Conservation (phyloP, 192 early-diverging fungal species). For the Geranomyces michiganensis region DNA sequence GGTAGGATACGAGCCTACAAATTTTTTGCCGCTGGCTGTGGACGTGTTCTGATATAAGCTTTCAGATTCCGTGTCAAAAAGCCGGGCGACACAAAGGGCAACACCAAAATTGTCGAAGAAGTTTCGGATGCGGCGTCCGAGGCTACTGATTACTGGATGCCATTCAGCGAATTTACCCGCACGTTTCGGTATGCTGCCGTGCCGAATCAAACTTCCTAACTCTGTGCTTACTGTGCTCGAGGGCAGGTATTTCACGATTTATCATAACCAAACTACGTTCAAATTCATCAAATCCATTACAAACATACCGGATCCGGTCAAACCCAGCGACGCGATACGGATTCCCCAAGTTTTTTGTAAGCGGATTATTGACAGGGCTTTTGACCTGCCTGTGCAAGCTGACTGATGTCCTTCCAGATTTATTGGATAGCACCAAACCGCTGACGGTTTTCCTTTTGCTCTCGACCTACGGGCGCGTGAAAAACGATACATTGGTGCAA, state of each 20-base stretch:
- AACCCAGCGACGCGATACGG: conserved; percentile 42
- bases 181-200: conserved; percentile 33
- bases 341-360: conserved; percentile 54
- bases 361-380: neutral
- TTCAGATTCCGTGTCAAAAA: conserved; percentile 16
- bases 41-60: no score
- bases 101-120: conserved; percentile 33
- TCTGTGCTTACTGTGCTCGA: neutral
- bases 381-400: no score
- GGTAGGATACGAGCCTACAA: conserved; percentile 25
- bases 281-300: conserved; percentile 47
- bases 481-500: conserved; percentile 29
- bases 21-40: neutral
- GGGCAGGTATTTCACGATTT: conserved; percentile 36
- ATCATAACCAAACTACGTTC: conserved; percentile 50
- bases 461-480: conserved; percentile 51
- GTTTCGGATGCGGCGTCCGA: conserved; percentile 34
- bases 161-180: conserved; percentile 41
- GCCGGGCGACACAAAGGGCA: conserved; percentile 25
- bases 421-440: conserved; percentile 40
- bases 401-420: conserved; percentile 34
- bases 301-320: conserved; percentile 51
- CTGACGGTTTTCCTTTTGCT: conserved; percentile 38
- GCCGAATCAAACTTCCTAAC: neutral
- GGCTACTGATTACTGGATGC: conserved; percentile 38